phyloP scores from a whole-genome alignment of 768 basidiomycete genomes.

The Podaxis carcinomalis region DNA sequence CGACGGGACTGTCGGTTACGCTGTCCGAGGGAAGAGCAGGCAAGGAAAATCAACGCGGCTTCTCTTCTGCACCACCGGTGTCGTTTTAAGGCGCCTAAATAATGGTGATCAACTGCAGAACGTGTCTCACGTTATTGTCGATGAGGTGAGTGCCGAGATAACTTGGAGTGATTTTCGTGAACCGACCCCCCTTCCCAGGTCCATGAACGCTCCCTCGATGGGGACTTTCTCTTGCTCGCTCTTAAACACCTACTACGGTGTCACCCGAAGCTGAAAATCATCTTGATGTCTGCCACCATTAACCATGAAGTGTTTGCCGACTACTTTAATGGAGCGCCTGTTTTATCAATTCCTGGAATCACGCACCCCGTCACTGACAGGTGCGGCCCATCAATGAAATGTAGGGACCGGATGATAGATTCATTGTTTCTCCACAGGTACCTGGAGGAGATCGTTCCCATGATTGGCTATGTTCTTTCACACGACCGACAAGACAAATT shows the following conservation, averaged over 20 bases:
- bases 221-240: slow-evolving; percentile 85
- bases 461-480: slow-evolving; percentile 48
- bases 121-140: slow-evolving; percentile 84
- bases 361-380: slow-evolving; percentile 73
- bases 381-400: slow-evolving; percentile 33
- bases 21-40: slow-evolving; percentile 83
- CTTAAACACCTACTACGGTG: slow-evolving; percentile 67
- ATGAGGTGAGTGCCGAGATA: slow-evolving; percentile 60
- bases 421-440: slow-evolving; percentile 43
- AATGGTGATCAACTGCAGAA: slow-evolving; percentile 64
- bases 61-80: slow-evolving; percentile 91
- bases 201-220: slow-evolving; percentile 89
- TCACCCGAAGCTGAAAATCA: slow-evolving; percentile 67
- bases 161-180: background rate
- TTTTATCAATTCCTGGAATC: slow-evolving; percentile 80
- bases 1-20: slow-evolving; percentile 82
- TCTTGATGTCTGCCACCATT: slow-evolving; percentile 95
- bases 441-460: slow-evolving; percentile 72
- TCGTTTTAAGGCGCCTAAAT: slow-evolving; percentile 78
- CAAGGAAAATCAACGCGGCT: slow-evolving; percentile 64
- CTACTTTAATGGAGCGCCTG: slow-evolving; percentile 80
- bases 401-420: background rate
- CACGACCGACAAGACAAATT: slow-evolving; percentile 36
- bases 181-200: slow-evolving; percentile 41
- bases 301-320: slow-evolving; percentile 81